These are phyloP conservation scores for Fragilariopsis cylindrus DNA, from an alignment of 108 stramenopile genomes.

Conservation along the genomic window DNA sequence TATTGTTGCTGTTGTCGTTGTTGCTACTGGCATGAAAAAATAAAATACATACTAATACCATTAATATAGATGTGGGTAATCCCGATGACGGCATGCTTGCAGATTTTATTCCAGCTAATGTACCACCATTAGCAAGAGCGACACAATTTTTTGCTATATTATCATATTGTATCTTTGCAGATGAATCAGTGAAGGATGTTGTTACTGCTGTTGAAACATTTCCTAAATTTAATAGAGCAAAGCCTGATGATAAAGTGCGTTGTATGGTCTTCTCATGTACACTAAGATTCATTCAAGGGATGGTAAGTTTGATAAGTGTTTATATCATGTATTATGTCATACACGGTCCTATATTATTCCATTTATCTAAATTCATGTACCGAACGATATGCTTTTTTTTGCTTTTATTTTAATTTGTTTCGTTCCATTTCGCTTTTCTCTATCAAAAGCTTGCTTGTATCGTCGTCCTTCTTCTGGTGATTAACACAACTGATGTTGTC, in stretches of 20 bases:
- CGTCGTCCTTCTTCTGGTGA: constrained; percentile 1
- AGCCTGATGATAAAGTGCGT: not conserved
- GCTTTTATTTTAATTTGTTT: too few species aligned
- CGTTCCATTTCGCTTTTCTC: too few species aligned
- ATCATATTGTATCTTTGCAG: not conserved
- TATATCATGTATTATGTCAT: too few species aligned
- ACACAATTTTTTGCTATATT: not conserved
- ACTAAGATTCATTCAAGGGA: not conserved
- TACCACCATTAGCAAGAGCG: not conserved
- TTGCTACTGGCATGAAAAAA: too few species aligned
- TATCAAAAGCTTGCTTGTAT: not conserved
- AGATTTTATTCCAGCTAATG: constrained; percentile 1
- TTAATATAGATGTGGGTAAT: not conserved
- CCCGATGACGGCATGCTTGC: not conserved
- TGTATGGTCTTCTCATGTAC: constrained; percentile 5
- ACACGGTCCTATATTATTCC: too few species aligned
- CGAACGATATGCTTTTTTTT: too few species aligned
- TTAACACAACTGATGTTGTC: constrained; percentile 1
- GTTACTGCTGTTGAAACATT: not conserved
- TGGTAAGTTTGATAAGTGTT: not conserved
- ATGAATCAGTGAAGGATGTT: not conserved
- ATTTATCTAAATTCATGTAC: too few species aligned
- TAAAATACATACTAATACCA: too few species aligned
- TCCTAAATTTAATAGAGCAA: not conserved
- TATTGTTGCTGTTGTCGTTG: too few species aligned